phyloP scores from a whole-genome alignment of 768 basidiomycete species.

The Leccinellum luteum region DNA sequence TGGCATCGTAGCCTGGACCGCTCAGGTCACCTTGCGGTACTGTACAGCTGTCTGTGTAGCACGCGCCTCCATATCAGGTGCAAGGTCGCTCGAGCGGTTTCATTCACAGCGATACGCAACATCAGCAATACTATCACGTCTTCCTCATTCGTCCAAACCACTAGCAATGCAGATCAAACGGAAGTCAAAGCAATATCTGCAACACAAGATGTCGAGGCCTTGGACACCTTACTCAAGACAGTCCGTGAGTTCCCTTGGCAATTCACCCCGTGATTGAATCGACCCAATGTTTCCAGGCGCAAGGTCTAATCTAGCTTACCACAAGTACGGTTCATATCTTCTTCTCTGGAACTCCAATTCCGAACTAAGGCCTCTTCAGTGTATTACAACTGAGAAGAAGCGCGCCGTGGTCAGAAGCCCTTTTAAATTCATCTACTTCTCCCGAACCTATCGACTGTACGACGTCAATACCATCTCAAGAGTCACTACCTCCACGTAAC shows the following conservation, averaged over 20 bases:
- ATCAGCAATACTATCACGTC: too few species aligned
- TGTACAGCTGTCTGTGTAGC: too few species aligned
- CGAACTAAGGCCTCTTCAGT: slow-evolving; percentile 32
- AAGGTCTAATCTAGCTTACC: slow-evolving; percentile 51
- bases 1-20: neutral
- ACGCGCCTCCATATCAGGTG: too few species aligned
- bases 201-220: slow-evolving; percentile 54
- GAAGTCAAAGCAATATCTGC: slow-evolving; percentile 39
- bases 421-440: slow-evolving; percentile 39
- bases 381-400: slow-evolving; percentile 55
- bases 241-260: slow-evolving; percentile 47
- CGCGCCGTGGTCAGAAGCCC: slow-evolving; percentile 57
- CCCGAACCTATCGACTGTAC: slow-evolving; percentile 14
- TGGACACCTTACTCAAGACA: slow-evolving; percentile 53
- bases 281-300: slow-evolving; percentile 35
- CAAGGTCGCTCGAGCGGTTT: neutral
- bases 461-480: slow-evolving; percentile 9
- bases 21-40: neutral
- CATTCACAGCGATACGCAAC: neutral
- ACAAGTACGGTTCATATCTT: slow-evolving; percentile 38
- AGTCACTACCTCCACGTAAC: slow-evolving; percentile 42
- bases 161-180: slow-evolving; percentile 6
- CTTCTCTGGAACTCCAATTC: neutral
- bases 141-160: neutral
- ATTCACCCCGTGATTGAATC: neutral